Evolutionary conservation across 352 stramenopile genomes (phyloP).

Genomic region (Phytophthora citricola): DNA sequence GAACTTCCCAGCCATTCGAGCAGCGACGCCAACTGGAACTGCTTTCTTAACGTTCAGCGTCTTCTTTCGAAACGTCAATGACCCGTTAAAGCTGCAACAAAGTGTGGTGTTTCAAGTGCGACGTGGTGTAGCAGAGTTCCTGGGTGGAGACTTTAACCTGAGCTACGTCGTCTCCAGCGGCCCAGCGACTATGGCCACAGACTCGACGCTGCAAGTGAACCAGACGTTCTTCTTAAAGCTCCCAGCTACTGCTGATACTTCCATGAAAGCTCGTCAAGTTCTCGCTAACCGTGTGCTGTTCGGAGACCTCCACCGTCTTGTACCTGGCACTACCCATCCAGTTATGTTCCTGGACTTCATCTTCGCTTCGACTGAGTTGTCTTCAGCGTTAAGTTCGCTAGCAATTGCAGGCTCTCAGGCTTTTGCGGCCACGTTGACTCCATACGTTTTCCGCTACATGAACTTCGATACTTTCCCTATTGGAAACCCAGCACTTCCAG

Average conservation of each 20-base stretch:
- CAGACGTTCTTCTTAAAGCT: constrained; percentile 49
- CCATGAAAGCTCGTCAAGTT: constrained; percentile 28
- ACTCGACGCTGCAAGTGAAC: constrained; percentile 49
- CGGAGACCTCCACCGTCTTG: constrained; percentile 44
- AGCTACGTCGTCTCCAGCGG: constrained; percentile 32
- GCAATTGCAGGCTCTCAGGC: constrained; percentile 19
- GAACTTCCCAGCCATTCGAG: constrained; percentile 26
- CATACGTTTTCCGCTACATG: constrained; percentile 59
- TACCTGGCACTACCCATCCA: constrained; percentile 17
- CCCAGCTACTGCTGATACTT: constrained; percentile 19
- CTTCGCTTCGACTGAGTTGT: constrained; percentile 19
- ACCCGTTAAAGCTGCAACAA: constrained; percentile 39
- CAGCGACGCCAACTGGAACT: constrained; percentile 3
- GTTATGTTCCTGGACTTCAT: constrained; percentile 63
- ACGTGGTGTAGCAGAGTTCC: constrained; percentile 48
- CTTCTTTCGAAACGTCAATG: constrained; percentile 51
- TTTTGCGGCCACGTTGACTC: constrained; percentile 40
- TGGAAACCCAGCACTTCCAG: constrained; percentile 45
- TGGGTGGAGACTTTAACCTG: constrained; percentile 39
- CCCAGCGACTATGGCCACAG: constrained; percentile 23
- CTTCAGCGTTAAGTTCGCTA: constrained; percentile 10
- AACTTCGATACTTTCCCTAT: constrained; percentile 45
- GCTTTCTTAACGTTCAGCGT: constrained; percentile 51
- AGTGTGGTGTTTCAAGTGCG: constrained; percentile 58
- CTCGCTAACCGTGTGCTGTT: constrained; percentile 55